Conservation (phyloP, 1,284 basidiomycete genomes). For the Gymnopus androsaceus region DNA sequence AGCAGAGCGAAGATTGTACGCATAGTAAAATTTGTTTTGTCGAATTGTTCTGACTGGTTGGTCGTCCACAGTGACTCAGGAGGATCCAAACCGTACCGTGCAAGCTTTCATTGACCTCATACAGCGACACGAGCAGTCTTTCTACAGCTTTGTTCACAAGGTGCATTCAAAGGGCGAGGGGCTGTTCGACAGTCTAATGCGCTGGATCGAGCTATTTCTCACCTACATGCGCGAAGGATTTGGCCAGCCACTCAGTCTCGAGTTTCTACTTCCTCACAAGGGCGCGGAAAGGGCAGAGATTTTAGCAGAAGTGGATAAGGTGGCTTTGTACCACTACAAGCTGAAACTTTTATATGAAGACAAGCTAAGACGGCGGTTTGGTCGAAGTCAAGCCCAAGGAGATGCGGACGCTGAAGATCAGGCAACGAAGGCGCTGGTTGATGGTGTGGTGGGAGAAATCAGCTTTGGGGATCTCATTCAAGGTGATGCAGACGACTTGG, state of each 20-base stretch:
- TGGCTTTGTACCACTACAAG: conserved; percentile 89
- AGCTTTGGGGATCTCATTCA: conserved; percentile 77
- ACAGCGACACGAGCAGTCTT: conserved; percentile 90
- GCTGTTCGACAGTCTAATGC: conserved; percentile 93
- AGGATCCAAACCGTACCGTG: conserved; percentile 85
- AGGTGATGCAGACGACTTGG: conserved; percentile 79
- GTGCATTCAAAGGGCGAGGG: conserved; percentile 97
- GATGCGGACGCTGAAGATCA: conserved; percentile 73
- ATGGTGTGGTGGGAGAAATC: conserved; percentile 77
- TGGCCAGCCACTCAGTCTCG: conserved; percentile 73
- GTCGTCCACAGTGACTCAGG: conserved; percentile 65
- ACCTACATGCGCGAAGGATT: conserved; percentile 91
- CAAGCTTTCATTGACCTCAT: conserved; percentile 95
- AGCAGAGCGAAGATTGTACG: conserved; percentile 87
- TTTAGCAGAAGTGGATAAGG: conserved; percentile 81
- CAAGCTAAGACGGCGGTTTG: conserved; percentile 81
- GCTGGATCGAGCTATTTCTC: conserved; percentile 96
- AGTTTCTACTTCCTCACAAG: conserved; percentile 82
- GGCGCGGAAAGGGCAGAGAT: conserved; percentile 76
- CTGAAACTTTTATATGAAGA: conserved; percentile 90
- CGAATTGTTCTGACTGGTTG: neutral
- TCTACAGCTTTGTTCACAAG: conserved; percentile 98
- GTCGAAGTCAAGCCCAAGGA: conserved; percentile 49
- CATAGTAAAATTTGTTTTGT: conserved; percentile 17
- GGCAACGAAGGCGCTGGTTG: conserved; percentile 76